Conservation (phyloP, 331 rosid genomes). For the Acacia pycnantha region DNA sequence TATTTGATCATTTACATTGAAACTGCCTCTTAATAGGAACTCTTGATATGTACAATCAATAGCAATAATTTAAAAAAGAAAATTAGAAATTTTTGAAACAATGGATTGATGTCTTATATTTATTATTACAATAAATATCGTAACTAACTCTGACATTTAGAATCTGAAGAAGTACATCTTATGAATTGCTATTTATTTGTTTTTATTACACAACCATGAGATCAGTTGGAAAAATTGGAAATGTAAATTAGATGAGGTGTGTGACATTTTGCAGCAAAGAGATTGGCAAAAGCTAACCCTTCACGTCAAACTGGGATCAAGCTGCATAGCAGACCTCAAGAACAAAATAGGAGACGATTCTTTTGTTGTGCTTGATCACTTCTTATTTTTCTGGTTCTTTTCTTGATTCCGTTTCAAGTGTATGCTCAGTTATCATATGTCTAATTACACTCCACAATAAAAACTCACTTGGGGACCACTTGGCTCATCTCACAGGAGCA, state of each 20-base stretch:
- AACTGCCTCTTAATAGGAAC: too few species aligned
- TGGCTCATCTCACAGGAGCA: background rate
- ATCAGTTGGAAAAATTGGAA: background rate
- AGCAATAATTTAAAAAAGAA: too few species aligned
- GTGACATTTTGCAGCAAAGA: conserved; percentile 57
- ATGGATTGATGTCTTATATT: too few species aligned
- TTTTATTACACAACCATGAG: background rate
- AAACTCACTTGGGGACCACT: background rate
- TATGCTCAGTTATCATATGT: background rate
- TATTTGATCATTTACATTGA: too few species aligned
- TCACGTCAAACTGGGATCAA: conserved; percentile 67
- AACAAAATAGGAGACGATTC: conserved; percentile 51
- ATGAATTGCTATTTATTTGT: background rate
- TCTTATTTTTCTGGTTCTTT: background rate
- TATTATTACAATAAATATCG: too few species aligned
- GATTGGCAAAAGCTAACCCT: conserved; percentile 71
- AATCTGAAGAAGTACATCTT: too few species aligned
- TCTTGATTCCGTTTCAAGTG: background rate
- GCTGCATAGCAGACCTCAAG: conserved; percentile 55
- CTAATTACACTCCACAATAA: background rate
- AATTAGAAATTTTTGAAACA: too few species aligned
- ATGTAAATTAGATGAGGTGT: background rate
- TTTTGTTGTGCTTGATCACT: conserved; percentile 59
- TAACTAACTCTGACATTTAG: too few species aligned
- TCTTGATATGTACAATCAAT: too few species aligned